Percentiles rank a stretch among this genome's conserved stretches.
phyloP scores from a whole-genome alignment of 306 rosid species.

The Vigna angularis region DNA sequence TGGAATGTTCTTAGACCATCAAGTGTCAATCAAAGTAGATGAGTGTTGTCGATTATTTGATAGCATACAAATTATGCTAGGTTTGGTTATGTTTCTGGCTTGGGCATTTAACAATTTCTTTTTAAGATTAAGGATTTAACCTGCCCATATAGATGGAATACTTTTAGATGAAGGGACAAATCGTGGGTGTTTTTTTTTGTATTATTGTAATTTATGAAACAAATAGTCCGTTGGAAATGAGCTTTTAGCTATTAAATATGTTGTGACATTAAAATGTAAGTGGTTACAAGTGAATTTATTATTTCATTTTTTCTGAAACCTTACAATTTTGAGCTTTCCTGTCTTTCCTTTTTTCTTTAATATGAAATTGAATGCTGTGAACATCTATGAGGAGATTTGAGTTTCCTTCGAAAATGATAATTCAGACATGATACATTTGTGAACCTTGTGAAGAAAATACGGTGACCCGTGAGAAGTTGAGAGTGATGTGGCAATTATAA shows the following conservation, averaged over 20 bases:
- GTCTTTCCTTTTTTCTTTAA: background rate
- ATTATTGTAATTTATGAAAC: constrained; percentile 13
- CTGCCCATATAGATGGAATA: constrained; percentile 32
- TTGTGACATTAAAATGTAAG: background rate
- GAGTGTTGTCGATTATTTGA: constrained; percentile 45
- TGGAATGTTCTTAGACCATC: constrained; percentile 77
- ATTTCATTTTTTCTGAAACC: background rate
- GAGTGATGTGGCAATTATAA: background rate
- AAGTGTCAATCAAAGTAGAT: constrained; percentile 54
- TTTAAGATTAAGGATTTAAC: constrained; percentile 18
- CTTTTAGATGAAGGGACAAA: constrained; percentile 15
- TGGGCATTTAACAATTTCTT: constrained; percentile 13
- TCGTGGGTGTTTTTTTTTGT: background rate
- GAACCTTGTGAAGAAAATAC: background rate
- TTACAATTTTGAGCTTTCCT: background rate
- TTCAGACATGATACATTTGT: background rate
- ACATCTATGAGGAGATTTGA: background rate
- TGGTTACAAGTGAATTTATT: constrained; percentile 21
- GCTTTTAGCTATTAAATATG: background rate
- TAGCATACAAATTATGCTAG: constrained; percentile 39
- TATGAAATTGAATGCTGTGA: background rate
- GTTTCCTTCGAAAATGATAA: background rate
- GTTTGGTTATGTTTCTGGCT: constrained; percentile 29
- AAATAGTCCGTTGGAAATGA: background rate
- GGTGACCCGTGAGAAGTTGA: background rate